Conservation (phyloP, 1,139 yeast species). For the Yamadazyma membranifaciens region DNA sequence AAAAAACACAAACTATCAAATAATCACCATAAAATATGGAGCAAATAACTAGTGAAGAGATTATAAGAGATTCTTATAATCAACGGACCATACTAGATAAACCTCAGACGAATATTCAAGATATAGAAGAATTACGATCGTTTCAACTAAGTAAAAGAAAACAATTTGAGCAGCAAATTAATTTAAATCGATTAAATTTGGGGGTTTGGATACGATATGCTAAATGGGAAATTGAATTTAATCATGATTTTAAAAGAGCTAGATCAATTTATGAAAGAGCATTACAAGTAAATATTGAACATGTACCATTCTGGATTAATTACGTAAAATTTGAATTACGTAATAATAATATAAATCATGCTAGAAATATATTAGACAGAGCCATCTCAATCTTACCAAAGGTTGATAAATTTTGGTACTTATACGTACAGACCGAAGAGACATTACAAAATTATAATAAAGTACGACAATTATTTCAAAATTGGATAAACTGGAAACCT, state of each 20-base stretch:
- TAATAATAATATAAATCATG: slow-evolving; percentile 77
- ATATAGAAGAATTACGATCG: slow-evolving; percentile 76
- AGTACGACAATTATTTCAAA: slow-evolving; percentile 65
- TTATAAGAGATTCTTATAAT: slow-evolving; percentile 37
- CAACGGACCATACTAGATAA: slow-evolving; percentile 33
- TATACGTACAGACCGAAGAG: slow-evolving; percentile 81
- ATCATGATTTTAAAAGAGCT: slow-evolving; percentile 68
- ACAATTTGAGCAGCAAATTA: slow-evolving; percentile 82
- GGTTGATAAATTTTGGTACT: slow-evolving; percentile 83
- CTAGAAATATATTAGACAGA: slow-evolving; percentile 78
- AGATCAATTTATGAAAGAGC: slow-evolving; percentile 90
- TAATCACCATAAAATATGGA: slow-evolving; percentile 7
- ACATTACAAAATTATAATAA: slow-evolving; percentile 62
- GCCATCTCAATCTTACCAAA: slow-evolving; percentile 75
- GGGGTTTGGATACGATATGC: slow-evolving; percentile 96
- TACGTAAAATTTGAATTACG: slow-evolving; percentile 79
- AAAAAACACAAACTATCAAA: too few relatives aligned
- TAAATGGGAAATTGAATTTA: slow-evolving; percentile 76
- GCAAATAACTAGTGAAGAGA: slow-evolving; percentile 34
- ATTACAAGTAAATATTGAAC: slow-evolving; percentile 67
- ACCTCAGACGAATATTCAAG: slow-evolving; percentile 59
- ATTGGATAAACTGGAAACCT: slow-evolving; percentile 82
- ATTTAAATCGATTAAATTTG: slow-evolving; percentile 75
- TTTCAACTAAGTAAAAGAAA: slow-evolving; percentile 72
- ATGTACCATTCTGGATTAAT: slow-evolving; percentile 82